phyloP scores from a whole-genome alignment of 106 monocot species.

The Dioscorea dumetorum region DNA sequence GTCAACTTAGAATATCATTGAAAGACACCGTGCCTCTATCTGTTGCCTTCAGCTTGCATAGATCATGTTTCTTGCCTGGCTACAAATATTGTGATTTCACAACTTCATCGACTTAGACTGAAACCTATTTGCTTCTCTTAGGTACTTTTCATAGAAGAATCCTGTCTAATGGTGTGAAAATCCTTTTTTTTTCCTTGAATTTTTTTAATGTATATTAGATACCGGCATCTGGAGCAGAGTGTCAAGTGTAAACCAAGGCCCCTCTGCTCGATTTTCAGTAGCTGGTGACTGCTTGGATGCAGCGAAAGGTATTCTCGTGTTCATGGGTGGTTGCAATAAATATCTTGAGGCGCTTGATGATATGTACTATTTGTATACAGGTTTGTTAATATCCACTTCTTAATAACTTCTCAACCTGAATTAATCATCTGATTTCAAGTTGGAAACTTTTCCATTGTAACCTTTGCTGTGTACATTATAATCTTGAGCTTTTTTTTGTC shows the following conservation, averaged over 20 bases:
- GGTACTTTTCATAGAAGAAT: not conserved
- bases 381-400: slow-evolving; percentile 12
- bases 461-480: not conserved
- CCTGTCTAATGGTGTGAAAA: not conserved
- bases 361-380: slow-evolving; percentile 69
- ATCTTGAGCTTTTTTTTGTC: not conserved
- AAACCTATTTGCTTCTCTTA: not conserved
- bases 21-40: not conserved
- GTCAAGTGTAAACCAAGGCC: slow-evolving; percentile 36
- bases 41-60: not conserved
- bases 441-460: not conserved
- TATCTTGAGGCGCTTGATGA: slow-evolving; percentile 71
- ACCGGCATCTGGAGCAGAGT: slow-evolving; percentile 66
- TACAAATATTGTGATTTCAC: not conserved
- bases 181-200: too few species aligned
- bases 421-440: not conserved
- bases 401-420: not conserved
- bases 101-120: not conserved
- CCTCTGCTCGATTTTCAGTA: slow-evolving; percentile 71
- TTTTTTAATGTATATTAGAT: slow-evolving; percentile 28
- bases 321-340: slow-evolving; percentile 74
- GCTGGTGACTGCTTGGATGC: slow-evolving; percentile 77
- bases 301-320: slow-evolving; percentile 50
- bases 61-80: not conserved
- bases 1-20: too few species aligned